phyloP scores from a whole-genome alignment of 495 filamentous ascomycete species.

The Talaromyces stipitatus region DNA sequence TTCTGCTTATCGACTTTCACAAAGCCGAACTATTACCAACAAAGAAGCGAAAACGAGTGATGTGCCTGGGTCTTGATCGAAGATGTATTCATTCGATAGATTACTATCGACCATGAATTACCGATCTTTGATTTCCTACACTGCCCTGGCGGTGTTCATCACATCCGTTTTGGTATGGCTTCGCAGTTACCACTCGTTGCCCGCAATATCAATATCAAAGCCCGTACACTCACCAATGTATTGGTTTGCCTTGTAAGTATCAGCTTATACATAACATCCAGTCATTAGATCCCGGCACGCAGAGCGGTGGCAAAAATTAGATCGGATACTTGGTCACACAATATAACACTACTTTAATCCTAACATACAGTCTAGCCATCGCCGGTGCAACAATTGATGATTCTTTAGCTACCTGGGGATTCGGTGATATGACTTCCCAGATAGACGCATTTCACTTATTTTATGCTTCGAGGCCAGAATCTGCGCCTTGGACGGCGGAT shows the following conservation, averaged over 20 bases:
- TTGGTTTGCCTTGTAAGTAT: no score
- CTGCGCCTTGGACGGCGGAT: constrained; percentile 52
- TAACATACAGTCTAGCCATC: no score
- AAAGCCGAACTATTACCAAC: no score
- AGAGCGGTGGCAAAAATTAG: no score
- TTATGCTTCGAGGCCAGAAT: constrained; percentile 22
- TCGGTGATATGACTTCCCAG: constrained; percentile 23
- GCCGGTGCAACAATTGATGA: constrained; percentile 51
- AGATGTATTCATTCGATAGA: not conserved
- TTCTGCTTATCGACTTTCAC: no score
- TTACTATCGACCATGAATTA: not conserved
- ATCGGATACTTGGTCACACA: no score
- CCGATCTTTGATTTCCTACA: not conserved
- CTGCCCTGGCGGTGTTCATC: constrained; percentile 2
- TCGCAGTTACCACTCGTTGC: not conserved
- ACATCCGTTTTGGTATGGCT: not conserved
- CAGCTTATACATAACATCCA: no score
- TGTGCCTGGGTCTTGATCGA: not conserved
- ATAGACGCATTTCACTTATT: constrained; percentile 19
- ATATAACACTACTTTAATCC: no score
- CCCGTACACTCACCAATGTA: not conserved
- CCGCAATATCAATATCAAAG: not conserved
- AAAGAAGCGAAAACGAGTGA: no score
- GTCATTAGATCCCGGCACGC: no score
- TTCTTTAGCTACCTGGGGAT: constrained; percentile 26